Evolutionary conservation across 129 eudicot genomes (phyloP), one percentile per base, ranked within the genome.

Genomic region (Artemisia argyi): DNA sequence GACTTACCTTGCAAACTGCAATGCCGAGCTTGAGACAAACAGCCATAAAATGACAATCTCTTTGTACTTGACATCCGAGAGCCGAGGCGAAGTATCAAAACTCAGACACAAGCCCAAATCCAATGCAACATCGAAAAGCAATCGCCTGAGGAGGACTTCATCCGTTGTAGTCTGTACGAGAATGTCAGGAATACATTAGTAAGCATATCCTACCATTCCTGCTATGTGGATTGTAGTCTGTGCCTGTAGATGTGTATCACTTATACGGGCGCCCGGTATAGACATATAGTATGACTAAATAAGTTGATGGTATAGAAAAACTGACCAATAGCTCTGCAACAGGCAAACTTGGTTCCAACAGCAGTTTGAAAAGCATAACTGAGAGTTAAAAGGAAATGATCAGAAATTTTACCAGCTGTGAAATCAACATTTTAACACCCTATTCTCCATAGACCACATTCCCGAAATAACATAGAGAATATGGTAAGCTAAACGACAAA

Each of bases 311-410:
- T 61, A 28, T 5, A 69, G 74, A 20, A 64, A 53, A 64, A 77
- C 94, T 79, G 58, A 91, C 96, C 97, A 88, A 65, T 32, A 85
- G 76, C 76, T 82, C 69, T 49, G 83, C 49, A 54, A 84, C 81
- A 26, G 96, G 92, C 80, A 88, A 76, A 59, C 61, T 80, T 72
- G 92, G 83, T 72, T 88, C 97, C 84, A 84, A 22, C 68, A 91
- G 88, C 84, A 88, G 78, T 65, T 79, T 88, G 71, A 91, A 85
- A 78, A 91, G 89, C 82, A 81, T 80, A 71, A 84, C 97, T 91
- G 82, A 3, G 66, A 83, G 39, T 75, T 22, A 55, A 20, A 55
- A 60, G 51, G 49, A 65, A 71, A 65, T 65, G 18, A 78, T 56
- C 30, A 62, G 54, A 73, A 61, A 70, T 39, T 39, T 39, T 39